phyloP scores from a whole-genome alignment of 169 alveolate genomes.

The Eimeria zaria region DNA sequence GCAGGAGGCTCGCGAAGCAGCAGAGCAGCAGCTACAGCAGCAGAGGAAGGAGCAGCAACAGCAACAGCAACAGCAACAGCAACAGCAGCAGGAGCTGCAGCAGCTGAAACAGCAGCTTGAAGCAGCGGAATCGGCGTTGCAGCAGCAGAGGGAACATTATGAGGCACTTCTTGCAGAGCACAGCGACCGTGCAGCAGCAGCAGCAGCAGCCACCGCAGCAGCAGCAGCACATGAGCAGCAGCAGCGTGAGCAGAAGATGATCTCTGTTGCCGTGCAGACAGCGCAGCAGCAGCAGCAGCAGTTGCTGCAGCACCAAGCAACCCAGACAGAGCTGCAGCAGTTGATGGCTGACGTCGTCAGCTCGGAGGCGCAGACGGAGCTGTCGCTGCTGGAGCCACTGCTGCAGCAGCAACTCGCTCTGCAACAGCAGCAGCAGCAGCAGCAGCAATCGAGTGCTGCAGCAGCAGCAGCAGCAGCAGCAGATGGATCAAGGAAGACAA shows the following conservation, averaged over 20 bases:
- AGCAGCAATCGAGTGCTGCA: background rate
- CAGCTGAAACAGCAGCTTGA: constrained; percentile 13
- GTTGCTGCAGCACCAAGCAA: constrained; percentile 43
- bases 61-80: constrained; percentile 23
- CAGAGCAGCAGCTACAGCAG: constrained; percentile 56
- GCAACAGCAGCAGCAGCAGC: constrained; percentile 50
- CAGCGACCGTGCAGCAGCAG: background rate
- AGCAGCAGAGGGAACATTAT: constrained; percentile 53
- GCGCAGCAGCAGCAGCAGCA: background rate
- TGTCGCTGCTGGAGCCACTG: constrained; percentile 45
- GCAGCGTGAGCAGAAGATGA: background rate
- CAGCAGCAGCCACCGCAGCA: background rate
- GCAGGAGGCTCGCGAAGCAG: background rate
- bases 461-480: constrained; percentile 30
- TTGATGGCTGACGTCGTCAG: background rate
- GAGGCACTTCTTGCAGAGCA: background rate
- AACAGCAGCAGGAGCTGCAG: constrained; percentile 21
- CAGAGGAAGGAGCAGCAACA: constrained; percentile 18
- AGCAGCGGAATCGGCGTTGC: constrained; percentile 37
- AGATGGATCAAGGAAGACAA: background rate
- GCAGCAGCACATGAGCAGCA: background rate
- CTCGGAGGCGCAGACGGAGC: constrained; percentile 32
- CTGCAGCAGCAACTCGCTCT: constrained; percentile 2
- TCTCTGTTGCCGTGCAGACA: constrained; percentile 37
- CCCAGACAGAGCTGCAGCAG: constrained; percentile 1